Evolutionary conservation across 1,284 basidiomycete genomes (phyloP), one percentile per base, ranked within the genome.

Genomic region (Bondarzewia mesenterica): DNA sequence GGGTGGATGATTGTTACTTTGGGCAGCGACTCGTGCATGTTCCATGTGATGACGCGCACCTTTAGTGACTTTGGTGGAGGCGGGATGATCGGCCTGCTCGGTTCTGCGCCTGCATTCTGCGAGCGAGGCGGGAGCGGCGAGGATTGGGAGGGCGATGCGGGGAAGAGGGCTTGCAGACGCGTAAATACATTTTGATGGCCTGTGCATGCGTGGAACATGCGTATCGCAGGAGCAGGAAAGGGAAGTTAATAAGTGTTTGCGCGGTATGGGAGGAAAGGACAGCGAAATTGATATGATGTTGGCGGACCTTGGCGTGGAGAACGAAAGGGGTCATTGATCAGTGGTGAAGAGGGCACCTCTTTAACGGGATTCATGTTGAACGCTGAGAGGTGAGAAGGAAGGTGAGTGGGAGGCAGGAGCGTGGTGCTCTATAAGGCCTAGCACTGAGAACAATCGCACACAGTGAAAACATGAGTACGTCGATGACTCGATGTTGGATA

Each of bases 21-120:
- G 26, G 85, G 85, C 5, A 87, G 58, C 1, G 80, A 80, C 57
- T 87, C 82, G 55, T 87, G 82, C 85, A 88, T 89, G 58, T 88
- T 89, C 86, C 86, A 79, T 27, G 75, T 73, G 25, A 78, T 45
- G 46, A 78, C 71, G 23, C 73, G 63, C 12, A 77, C 61, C 55
- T 78, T 78, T 16, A 78, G 61, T 55, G 66, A 71, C 50, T 67
- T 66, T 8, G 68, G 68, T 2, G 61, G 57, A 22, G 60, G 58
- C 22, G 52, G 56, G 5, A 36, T 18, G 6, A 32, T 12, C 6
- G 52, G 41, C 10, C 36, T 21, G n/a, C 37, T 23, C 15, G 25
- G 48, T 12, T 44, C 47, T 14, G 25, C 44, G 27, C 41, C 49
- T 10, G 16, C 10, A 22, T 22, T 16, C 18, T 49, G 37, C 1